These are phyloP conservation scores for Penicillium tannophilum DNA, from an alignment of 495 filamentous ascomycete species.

Conservation along the genomic window DNA sequence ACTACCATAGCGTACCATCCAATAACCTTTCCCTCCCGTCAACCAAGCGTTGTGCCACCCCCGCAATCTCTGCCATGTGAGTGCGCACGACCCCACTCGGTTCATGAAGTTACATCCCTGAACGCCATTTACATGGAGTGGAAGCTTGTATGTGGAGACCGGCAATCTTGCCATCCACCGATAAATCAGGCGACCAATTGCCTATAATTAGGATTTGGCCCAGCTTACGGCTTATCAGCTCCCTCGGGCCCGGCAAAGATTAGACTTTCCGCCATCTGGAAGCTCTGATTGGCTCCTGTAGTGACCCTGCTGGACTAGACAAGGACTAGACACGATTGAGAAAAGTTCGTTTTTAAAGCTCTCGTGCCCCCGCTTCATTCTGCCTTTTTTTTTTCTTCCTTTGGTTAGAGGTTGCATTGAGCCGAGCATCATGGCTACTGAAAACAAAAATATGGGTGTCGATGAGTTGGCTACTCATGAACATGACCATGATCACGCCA, in stretches of 20 bases:
- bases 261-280: background rate
- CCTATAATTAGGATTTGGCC: background rate
- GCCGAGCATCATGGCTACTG: slow-evolving; percentile 1
- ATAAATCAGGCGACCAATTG: background rate
- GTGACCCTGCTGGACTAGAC: background rate
- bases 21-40: background rate
- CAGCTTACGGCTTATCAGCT: slow-evolving; percentile 5
- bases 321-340: background rate
- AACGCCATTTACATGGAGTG: background rate
- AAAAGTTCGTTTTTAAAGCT: background rate
- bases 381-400: background rate
- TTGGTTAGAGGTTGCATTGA: background rate
- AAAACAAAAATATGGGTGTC: background rate
- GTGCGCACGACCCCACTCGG: background rate
- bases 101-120: background rate
- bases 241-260: background rate
- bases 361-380: background rate
- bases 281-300: background rate
- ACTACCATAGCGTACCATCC: background rate
- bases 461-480: background rate
- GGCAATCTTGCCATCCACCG: background rate
- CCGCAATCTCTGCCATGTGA: background rate
- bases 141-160: background rate
- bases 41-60: slow-evolving; percentile 1
- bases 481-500: background rate